These are phyloP conservation scores for Debaryomyces robertsiae DNA, from an alignment of 1,139 yeast species.

Conservation along the genomic window DNA sequence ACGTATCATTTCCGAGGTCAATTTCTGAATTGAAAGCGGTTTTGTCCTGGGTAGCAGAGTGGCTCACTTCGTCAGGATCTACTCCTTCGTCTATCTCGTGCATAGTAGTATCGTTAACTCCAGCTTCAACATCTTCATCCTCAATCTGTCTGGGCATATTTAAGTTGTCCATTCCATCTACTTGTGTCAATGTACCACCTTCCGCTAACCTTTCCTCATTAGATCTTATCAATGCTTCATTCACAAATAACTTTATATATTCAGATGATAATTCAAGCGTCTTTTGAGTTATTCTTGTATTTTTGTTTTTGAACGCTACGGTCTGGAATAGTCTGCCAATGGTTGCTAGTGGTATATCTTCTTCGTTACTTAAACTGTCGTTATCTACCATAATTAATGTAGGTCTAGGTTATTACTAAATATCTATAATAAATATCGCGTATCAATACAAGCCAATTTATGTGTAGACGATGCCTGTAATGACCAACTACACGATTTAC, in stretches of 20 bases:
- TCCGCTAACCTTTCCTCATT: conserved; percentile 51
- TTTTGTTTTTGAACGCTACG: conserved; percentile 48
- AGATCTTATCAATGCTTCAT: conserved; percentile 65
- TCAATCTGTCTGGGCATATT: conserved; percentile 16
- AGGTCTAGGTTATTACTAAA: no score
- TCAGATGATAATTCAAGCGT: conserved; percentile 55
- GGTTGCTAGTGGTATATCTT: conserved; percentile 40
- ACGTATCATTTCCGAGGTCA: conserved; percentile 30
- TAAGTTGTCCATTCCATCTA: conserved; percentile 38
- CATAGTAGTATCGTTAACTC: conserved; percentile 22
- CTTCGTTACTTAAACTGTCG: neutral
- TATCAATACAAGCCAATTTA: no score
- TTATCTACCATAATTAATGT: neutral
- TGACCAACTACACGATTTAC: no score
- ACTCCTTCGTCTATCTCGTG: conserved; percentile 17
- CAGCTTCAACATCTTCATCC: conserved; percentile 21
- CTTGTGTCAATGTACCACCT: conserved; percentile 27
- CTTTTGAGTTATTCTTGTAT: conserved; percentile 52
- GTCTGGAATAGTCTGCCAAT: conserved; percentile 59
- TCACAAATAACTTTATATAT: conserved; percentile 60
- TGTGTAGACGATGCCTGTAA: no score
- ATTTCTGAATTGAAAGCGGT: conserved; percentile 18
- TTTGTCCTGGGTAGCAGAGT: conserved; percentile 25
- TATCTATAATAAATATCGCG: no score
- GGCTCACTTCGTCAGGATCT: conserved; percentile 18